Conservation (phyloP, 495 filamentous ascomycete genomes). For the Penicillium cinerascens region DNA sequence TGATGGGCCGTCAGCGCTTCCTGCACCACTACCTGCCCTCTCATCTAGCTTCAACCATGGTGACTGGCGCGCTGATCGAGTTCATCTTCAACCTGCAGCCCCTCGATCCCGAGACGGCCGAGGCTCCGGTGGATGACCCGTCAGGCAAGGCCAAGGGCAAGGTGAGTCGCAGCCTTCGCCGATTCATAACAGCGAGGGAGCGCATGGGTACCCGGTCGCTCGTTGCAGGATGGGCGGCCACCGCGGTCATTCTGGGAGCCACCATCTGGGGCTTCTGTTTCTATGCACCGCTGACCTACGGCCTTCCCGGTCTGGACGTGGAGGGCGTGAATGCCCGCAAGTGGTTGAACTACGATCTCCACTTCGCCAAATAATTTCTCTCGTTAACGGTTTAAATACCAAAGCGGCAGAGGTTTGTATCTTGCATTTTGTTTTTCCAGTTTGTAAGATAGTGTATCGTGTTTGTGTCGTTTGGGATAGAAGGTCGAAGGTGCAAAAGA, state of each 20-base stretch:
- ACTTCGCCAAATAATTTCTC: conserved; percentile 85
- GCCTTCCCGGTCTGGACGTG: conserved; percentile 83
- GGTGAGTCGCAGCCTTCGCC: conserved; percentile 21
- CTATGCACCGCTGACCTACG: conserved; percentile 93
- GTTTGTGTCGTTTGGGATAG: conserved; percentile 3
- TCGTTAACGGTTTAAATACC: not conserved
- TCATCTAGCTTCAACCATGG: conserved; percentile 86
- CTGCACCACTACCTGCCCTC: conserved; percentile 79
- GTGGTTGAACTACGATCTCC: conserved; percentile 95
- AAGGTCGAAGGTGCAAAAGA: not conserved
- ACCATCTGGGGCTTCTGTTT: conserved; percentile 82
- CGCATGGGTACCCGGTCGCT: conserved; percentile 77
- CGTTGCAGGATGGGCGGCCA: conserved; percentile 73
- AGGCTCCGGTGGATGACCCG: conserved; percentile 47
- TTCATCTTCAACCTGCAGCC: conserved; percentile 94
- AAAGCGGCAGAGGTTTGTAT: not conserved
- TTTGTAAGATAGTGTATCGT: conserved; percentile 11
- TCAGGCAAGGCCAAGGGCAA: conserved; percentile 36
- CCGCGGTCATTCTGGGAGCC: conserved; percentile 60
- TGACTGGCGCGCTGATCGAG: conserved; percentile 93
- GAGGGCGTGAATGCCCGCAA: conserved; percentile 80
- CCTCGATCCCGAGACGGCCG: conserved; percentile 39
- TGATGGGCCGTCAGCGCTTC: conserved; percentile 75
- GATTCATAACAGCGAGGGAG: conserved; percentile 69
- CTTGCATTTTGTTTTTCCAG: not conserved